Evolutionary conservation across 441 rosid species (phyloP).

Genomic region (Pelargonium exstipulatum): DNA sequence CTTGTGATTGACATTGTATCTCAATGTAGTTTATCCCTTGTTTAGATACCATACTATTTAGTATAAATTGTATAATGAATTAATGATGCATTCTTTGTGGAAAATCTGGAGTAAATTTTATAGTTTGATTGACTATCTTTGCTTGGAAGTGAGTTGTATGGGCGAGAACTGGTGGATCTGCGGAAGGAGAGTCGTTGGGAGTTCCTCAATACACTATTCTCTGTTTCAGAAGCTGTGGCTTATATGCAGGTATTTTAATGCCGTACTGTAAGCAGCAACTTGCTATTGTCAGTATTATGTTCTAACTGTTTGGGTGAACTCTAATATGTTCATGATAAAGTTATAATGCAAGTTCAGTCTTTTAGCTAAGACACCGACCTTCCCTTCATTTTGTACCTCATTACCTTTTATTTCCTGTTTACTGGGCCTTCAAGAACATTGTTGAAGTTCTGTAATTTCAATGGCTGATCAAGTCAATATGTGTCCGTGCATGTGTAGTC

Average conservation of each 20-base stretch:
- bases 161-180: conserved; percentile 90
- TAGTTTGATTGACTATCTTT: conserved; percentile 35
- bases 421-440: not conserved
- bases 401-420: not conserved
- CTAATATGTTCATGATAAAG: not conserved
- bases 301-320: not conserved
- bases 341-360: not conserved
- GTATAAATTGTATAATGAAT: no score
- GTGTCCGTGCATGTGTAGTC: not conserved
- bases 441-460: not conserved
- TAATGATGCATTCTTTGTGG: conserved; percentile 17
- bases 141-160: conserved; percentile 78
- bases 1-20: no score
- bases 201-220: conserved; percentile 87
- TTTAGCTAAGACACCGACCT: not conserved
- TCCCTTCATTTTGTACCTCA: not conserved
- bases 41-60: no score
- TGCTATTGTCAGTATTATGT: not conserved
- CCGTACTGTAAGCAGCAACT: not conserved
- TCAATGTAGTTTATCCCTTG: no score
- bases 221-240: conserved; percentile 96
- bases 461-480: not conserved
- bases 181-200: conserved; percentile 91
- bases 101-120: conserved; percentile 23
- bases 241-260: conserved; percentile 68